phyloP scores from a whole-genome alignment of 352 stramenopile species.

The Phytophthora aleatoria region DNA sequence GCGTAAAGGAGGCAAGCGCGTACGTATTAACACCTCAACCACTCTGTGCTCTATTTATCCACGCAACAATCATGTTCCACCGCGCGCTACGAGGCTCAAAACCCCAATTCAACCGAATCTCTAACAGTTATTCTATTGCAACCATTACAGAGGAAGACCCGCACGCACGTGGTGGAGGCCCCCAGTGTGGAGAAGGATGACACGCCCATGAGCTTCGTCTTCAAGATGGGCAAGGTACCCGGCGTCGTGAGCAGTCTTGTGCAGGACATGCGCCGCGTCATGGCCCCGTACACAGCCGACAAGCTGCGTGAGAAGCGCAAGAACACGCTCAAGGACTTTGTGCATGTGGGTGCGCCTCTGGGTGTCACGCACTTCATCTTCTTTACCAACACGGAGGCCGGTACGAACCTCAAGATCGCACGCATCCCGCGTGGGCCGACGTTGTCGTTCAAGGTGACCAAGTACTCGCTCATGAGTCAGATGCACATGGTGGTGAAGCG shows the following conservation, averaged over 20 bases:
- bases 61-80: background rate
- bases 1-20: slow-evolving; percentile 84
- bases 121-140: slow-evolving; percentile 8
- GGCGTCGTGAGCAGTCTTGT: slow-evolving; percentile 87
- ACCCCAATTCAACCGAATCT: background rate
- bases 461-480: slow-evolving; percentile 93
- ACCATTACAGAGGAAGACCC: slow-evolving; percentile 71
- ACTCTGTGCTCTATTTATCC: background rate
- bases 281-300: slow-evolving; percentile 95
- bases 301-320: slow-evolving; percentile 92
- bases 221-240: slow-evolving; percentile 90
- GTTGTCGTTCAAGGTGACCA: slow-evolving; percentile 92
- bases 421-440: slow-evolving; percentile 94
- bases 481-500: slow-evolving; percentile 92
- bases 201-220: slow-evolving; percentile 91
- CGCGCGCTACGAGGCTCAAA: background rate
- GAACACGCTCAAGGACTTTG: slow-evolving; percentile 94
- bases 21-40: slow-evolving; percentile 43
- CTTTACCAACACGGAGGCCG: slow-evolving; percentile 94
- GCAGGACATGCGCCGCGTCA: slow-evolving; percentile 93
- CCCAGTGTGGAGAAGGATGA: slow-evolving; percentile 82
- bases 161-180: slow-evolving; percentile 75
- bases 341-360: slow-evolving; percentile 89
- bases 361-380: slow-evolving; percentile 97
- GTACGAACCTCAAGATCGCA: slow-evolving; percentile 95